A percentile compares a stretch with the other conserved stretches of the same genome.
Conservation (phyloP, 179 eudicot genomes). For the Beta macrorhiza region DNA sequence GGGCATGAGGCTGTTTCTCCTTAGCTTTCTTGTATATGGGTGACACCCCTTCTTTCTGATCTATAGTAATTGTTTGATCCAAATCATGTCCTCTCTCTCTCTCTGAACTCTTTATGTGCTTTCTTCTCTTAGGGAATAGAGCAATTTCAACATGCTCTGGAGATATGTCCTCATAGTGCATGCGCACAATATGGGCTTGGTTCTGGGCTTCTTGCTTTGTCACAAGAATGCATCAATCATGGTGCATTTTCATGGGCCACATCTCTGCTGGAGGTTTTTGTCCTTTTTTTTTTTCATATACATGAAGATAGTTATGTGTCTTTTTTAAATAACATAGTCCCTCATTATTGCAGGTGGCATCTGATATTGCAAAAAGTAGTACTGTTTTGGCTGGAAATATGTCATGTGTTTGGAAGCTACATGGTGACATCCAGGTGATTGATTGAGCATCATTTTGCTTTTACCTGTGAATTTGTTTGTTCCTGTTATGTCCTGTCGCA, state of each 20-base stretch:
- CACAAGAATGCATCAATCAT: slow-evolving; percentile 71
- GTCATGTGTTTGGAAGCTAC: slow-evolving; percentile 85
- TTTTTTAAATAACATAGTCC: slow-evolving; percentile 16
- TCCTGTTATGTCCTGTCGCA: neutral
- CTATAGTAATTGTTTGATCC: no score
- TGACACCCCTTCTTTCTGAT: no score
- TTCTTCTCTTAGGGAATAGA: slow-evolving; percentile 63
- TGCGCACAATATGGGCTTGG: slow-evolving; percentile 93
- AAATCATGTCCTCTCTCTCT: neutral
- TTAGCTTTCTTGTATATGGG: no score
- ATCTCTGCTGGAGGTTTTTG: slow-evolving; percentile 80
- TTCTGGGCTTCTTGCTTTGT: slow-evolving; percentile 74
- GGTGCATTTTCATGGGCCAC: slow-evolving; percentile 97
- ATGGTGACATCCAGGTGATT: slow-evolving; percentile 87
- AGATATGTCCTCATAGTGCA: slow-evolving; percentile 56
- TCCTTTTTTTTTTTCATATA: slow-evolving; percentile 20
- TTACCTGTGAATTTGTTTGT: neutral
- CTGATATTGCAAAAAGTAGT: slow-evolving; percentile 50
- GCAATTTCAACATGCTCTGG: slow-evolving; percentile 71
- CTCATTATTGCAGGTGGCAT: slow-evolving; percentile 65
- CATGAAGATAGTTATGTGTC: neutral
- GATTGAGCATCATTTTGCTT: neutral
- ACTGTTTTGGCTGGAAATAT: slow-evolving; percentile 62
- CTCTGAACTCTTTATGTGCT: neutral
- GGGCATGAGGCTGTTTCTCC: no score